Conservation (phyloP, 441 rosid species). For the Heliophila coronopifolia region DNA sequence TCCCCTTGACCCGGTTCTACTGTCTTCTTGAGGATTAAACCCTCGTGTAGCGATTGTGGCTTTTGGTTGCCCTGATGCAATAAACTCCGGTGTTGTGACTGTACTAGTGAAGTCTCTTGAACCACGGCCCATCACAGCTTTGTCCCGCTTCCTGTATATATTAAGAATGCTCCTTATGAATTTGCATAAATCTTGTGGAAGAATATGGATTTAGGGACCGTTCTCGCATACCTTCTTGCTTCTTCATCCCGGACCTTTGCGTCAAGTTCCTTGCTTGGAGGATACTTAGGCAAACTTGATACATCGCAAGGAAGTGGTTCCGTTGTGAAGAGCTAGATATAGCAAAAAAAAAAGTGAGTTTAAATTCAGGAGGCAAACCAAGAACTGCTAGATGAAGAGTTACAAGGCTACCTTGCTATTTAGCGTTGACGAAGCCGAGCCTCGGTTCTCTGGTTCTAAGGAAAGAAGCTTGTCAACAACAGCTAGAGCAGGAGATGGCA, state of each 20-base stretch:
- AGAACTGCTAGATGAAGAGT: constrained; percentile 1
- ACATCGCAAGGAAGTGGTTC: constrained; percentile 59
- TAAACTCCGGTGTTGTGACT: constrained; percentile 53
- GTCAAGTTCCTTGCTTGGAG: constrained; percentile 74
- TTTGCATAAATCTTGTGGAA: neutral
- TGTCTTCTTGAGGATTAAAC: constrained; percentile 27
- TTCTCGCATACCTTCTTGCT: constrained; percentile 48
- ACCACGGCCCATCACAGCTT: constrained; percentile 46
- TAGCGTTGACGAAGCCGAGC: constrained; percentile 54
- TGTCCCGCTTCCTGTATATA: constrained; percentile 49
- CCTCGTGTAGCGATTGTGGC: constrained; percentile 27
- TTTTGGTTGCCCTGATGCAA: constrained; percentile 42
- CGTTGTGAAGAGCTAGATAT: constrained; percentile 52
- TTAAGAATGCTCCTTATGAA: neutral
- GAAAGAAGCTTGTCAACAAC: constrained; percentile 65
- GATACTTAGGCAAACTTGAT: constrained; percentile 58
- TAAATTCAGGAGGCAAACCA: neutral
- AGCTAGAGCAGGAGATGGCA: constrained; percentile 53
- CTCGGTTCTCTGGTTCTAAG: constrained; percentile 64
- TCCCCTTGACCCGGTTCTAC: constrained; percentile 20
- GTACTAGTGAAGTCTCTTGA: constrained; percentile 39
- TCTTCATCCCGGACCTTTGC: constrained; percentile 55
- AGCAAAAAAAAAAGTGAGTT: neutral
- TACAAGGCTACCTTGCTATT: constrained; percentile 48
- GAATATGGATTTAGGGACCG: neutral